A percentile compares a stretch with the other conserved stretches of the same genome.
phyloP scores from a whole-genome alignment of 345 rosid species.

The Aurinia saxatilis region DNA sequence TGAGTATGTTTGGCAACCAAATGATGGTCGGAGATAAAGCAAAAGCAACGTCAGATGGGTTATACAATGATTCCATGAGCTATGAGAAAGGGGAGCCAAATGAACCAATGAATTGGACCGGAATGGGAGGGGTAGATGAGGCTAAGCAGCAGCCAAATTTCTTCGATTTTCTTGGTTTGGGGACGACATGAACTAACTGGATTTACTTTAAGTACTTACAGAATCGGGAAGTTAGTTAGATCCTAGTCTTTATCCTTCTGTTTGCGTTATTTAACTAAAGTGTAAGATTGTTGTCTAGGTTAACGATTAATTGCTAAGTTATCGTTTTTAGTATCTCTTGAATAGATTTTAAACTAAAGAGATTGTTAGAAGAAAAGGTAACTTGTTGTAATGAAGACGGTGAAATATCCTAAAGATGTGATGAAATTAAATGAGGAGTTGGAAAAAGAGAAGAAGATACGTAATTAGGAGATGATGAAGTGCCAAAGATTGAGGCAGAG shows the following conservation, averaged over 20 bases:
- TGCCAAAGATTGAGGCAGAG: constrained; percentile 37
- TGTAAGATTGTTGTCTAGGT: constrained; percentile 7
- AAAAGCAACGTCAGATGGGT: constrained; percentile 5
- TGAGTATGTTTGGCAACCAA: constrained; percentile 22
- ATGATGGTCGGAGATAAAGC: constrained; percentile 15
- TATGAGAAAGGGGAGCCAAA: constrained; percentile 10
- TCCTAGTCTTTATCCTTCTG: not conserved
- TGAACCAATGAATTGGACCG: not conserved
- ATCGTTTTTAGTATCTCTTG: not conserved
- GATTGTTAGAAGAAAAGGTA: too few species aligned
- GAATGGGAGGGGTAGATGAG: constrained; percentile 14
- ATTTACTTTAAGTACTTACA: not conserved
- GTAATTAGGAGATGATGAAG: constrained; percentile 5
- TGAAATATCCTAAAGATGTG: not conserved
- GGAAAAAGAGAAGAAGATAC: constrained; percentile 10
- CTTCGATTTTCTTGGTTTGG: constrained; percentile 34
- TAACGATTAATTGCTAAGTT: not conserved
- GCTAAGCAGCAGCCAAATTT: constrained; percentile 21
- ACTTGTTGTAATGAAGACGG: too few species aligned
- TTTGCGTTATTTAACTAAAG: constrained; percentile 6
- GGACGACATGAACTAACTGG: constrained; percentile 7
- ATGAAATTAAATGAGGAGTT: not conserved
- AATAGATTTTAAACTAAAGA: not conserved
- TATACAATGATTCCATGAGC: constrained; percentile 1
- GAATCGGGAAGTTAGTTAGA: not conserved